phyloP scores from a whole-genome alignment of 2,329 filamentous ascomycete genomes.

The Pseudocercospora fijiensis region DNA sequence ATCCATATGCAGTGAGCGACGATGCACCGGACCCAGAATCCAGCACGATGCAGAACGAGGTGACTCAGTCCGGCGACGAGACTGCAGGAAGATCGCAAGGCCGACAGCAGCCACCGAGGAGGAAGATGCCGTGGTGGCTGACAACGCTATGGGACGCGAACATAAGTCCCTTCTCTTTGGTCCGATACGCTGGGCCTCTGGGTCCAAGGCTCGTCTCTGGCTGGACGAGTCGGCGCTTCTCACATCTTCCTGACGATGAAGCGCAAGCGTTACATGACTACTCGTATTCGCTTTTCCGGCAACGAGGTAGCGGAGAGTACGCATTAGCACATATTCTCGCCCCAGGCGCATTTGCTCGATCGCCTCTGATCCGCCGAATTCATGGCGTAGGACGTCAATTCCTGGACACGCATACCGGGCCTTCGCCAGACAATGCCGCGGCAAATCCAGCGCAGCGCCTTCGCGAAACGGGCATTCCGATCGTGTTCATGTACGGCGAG shows the following conservation, averaged over 20 bases:
- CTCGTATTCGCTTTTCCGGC: conserved; percentile 88
- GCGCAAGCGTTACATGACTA: conserved; percentile 86
- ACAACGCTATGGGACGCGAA: conserved; percentile 96
- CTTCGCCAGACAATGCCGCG: conserved; percentile 31
- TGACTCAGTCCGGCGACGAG: conserved; percentile 58
- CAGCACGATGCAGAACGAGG: conserved; percentile 73
- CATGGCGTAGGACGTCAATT: conserved; percentile 78
- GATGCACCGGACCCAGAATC: conserved; percentile 74
- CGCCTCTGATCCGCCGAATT: conserved; percentile 82
- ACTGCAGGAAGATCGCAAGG: conserved; percentile 35
- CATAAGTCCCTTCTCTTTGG: conserved; percentile 87
- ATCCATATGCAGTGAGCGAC: conserved; percentile 82
- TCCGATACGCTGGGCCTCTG: conserved; percentile 83
- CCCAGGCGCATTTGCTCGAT: conserved; percentile 86
- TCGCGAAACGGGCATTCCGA: conserved; percentile 62
- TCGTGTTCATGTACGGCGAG: conserved; percentile 95
- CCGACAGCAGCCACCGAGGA: conserved; percentile 51
- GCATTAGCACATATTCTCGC: conserved; percentile 89
- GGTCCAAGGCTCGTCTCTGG: conserved; percentile 90
- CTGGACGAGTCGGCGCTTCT: conserved; percentile 92
- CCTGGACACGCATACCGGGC: conserved; percentile 37
- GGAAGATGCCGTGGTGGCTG: conserved; percentile 78
- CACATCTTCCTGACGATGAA: conserved; percentile 77
- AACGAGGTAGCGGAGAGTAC: conserved; percentile 90
- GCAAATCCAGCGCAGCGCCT: conserved; percentile 60